Evolutionary conservation across 108 stramenopile genomes (phyloP), one percentile per base, ranked within the genome.

Genomic region (Nitzschia sp.): DNA sequence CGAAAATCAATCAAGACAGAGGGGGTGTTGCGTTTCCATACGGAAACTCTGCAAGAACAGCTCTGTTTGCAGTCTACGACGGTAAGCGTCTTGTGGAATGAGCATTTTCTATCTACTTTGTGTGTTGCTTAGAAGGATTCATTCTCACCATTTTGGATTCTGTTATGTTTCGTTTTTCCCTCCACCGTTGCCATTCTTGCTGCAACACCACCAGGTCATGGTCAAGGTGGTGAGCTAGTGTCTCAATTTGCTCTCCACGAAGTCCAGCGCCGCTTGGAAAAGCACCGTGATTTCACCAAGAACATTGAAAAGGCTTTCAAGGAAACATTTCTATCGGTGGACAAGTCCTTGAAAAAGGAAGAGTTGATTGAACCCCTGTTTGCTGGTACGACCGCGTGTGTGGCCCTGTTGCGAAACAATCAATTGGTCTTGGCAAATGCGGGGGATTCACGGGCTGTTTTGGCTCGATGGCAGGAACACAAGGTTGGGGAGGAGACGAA

Each of bases 1-100:
- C 94, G 34, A 98, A 98, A 66, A 98, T 94, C 60, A 98, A 98
- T 74, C 97, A 97, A 80, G 97, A 98, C 82, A 69, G 96, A 25
- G 97, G 96, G 34, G 91, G 93, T 48, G 79, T 97, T 10, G 93
- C 90, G 8, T 96, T 89, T 75, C 96, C 96, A 7, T 97, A 94
- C 76, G 93, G 76, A 34, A 77, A 83, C 39, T 81, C 77, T 53
- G 17, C 51, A 10, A 54, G 71, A 26, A 85, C 85, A 14, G 95
- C 95, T 3, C 73, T 98, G 21, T 96, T 97, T 77, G 88, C 89
- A 8, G 93, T 91, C 6, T 90, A 92, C 59, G 96, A 96, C 72
- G 93, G 80, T 76, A 59, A 17, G 75, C 5, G 29, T 34, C 5
- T 34, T 34, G 29, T 34, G 29, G 29, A 5, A 34, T 34, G 29